Evolutionary conservation across 2,329 filamentous ascomycete species (phyloP).

Genomic region (Teratosphaeria pseudoeucalypti): DNA sequence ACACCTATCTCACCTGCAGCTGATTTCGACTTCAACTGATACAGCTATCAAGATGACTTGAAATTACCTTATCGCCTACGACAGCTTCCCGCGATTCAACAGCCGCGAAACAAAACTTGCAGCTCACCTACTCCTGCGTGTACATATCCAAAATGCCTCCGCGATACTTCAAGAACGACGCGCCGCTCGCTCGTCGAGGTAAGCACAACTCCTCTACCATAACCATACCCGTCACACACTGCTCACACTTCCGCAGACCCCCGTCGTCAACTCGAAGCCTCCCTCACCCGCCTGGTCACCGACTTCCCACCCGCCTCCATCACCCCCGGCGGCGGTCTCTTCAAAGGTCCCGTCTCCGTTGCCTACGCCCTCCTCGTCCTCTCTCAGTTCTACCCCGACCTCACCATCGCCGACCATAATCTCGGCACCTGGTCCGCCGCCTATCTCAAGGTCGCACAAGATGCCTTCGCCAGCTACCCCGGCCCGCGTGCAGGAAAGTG

Average conservation of each 20-base stretch:
- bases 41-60: background rate
- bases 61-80: background rate
- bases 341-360: constrained; percentile 40
- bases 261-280: constrained; percentile 41
- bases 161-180: constrained; percentile 32
- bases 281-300: constrained; percentile 38
- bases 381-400: constrained; percentile 38
- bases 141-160: constrained; percentile 20
- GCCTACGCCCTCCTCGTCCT: constrained; percentile 42
- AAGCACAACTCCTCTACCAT: background rate
- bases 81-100: background rate
- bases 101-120: background rate
- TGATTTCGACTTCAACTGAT: background rate
- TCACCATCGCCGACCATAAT: constrained; percentile 35
- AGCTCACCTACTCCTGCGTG: background rate
- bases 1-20: background rate
- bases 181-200: constrained; percentile 26
- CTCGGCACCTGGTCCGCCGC: constrained; percentile 41
- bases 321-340: constrained; percentile 38
- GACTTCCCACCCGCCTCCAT: constrained; percentile 37
- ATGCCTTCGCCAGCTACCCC: constrained; percentile 39
- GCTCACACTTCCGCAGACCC: constrained; percentile 26
- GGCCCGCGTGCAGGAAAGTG: constrained; percentile 37
- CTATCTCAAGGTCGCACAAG: constrained; percentile 40
- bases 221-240: too few species aligned